Evolutionary conservation across 495 filamentous ascomycete genomes (phyloP), one percentile per base, ranked within the genome.

Genomic region (Aspergillus coremiiformis): DNA sequence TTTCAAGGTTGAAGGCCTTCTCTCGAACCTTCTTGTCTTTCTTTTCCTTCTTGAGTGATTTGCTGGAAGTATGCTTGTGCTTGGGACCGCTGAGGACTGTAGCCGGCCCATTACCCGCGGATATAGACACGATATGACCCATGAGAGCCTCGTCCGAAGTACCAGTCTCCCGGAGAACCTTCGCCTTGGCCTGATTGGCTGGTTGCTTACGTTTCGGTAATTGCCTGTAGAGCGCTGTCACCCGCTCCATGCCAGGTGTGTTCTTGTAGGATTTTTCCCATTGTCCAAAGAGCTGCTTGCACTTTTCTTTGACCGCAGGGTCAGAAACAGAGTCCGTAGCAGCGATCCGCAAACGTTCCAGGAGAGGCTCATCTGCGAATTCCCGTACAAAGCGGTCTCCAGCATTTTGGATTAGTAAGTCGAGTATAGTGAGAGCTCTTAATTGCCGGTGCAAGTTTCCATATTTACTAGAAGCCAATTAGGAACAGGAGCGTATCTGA

Each of bases 391-490:
- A 97, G 26, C 87, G 82, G 11, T 86, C 79, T 3, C 91, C 92
- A 15, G 89, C 90, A 72, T 97, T 99, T 61, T 96, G 88, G 26
- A 99, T 94, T 21, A 97, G 75, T 39, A 86, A 90, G 66, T 99
- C 93, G 4, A 99, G 83, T 24, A 99, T 85, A 9, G 85, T 86
- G 33, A 99, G 79, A 48, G 94, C 87, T 37, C 94, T 83, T 5
- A 99, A 76, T 65, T 97, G 94, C 15, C 89, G 84, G 64, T 97
- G 91, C 17, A 92, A 73, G 56, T 81, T 95, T 48, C 94, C 94
- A 66, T 99, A 99, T 69, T 97, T 97, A 33, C 85, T 89, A 54
- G 1, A 43, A 6, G 14, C 26, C 6, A 47, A 54, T 62, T 55
- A 61, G 60, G 33, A 15, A 45, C 20, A 33, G n/a, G 23, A 7